Evolutionary conservation across 108 stramenopile species (phyloP), one percentile per base, ranked within the genome.

Genomic region (Cyclostephanos invisitatus): DNA sequence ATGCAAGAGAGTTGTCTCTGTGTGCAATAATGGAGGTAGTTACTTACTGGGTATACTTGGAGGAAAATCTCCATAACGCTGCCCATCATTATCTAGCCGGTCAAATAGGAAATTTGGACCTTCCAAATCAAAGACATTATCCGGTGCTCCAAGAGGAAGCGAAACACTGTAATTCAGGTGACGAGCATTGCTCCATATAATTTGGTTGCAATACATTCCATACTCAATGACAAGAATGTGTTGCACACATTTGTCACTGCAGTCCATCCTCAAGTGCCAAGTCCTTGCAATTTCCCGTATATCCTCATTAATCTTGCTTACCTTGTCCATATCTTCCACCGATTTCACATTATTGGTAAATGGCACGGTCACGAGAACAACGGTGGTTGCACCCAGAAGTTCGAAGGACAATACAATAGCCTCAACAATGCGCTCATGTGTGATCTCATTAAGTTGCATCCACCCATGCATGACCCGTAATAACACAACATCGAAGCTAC

Each of bases 401-500:
- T 49, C 62, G 36, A 56, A 63, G 25, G 77, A 72, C 40, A 78
- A 29, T 46, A 36, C 38, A 2, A 84, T 22, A 7, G 79, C 55
- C 58, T 80, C 80, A 5, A 56, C 48, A 4, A 84, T 27, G 1
- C 64, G 36, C 10, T 36, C 69, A 21, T 56, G 35, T 15, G 69
- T 81, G 20, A 84, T 66, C 17, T 65, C 46, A 10, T 71, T 27
- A 25, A 72, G 18, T 29, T 35, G 10, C 67, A 80, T 59, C 79
- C 79, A 84, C 17, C 83, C 83, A 44, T 80, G 75, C 40, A 69
- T 71, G 7, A 81, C 48, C 10, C 80, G 75, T 17, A 77, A 65
- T 6, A 81, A 32, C 40, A 75, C 70, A 36, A 35, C 79, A 40
- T 84, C 83, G 60, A 84, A 84, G 28, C 3, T 72, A 0, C 29